Percentiles rank a stretch among this genome's conserved stretches.
Conservation (phyloP, 768 basidiomycete genomes). For the Lentinula edodes region DNA sequence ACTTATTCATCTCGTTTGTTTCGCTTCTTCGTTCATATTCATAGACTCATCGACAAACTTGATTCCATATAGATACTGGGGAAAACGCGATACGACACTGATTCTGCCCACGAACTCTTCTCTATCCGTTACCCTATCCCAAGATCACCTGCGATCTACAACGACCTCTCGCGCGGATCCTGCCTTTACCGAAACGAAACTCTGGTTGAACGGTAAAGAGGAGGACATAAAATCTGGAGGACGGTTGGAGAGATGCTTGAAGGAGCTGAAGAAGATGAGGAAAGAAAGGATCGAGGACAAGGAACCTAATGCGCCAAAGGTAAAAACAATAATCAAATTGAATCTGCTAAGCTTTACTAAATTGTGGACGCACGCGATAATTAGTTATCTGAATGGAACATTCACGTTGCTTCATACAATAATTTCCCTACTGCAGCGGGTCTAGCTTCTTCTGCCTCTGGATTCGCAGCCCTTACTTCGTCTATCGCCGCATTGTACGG, state of each 20-base stretch:
- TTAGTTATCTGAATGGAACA: slow-evolving; percentile 63
- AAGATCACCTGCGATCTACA: slow-evolving; percentile 91
- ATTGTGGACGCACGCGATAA: neutral
- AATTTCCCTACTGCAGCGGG: slow-evolving; percentile 99
- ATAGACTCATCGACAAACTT: neutral
- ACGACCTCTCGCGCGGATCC: slow-evolving; percentile 87
- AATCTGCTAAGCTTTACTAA: too few relatives aligned
- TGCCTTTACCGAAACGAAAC: slow-evolving; percentile 64
- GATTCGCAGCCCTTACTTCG: slow-evolving; percentile 90
- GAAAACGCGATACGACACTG: slow-evolving; percentile 92
- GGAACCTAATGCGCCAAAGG: slow-evolving; percentile 60
- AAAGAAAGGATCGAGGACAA: slow-evolving; percentile 66
- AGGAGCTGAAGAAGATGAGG: slow-evolving; percentile 78
- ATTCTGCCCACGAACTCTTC: slow-evolving; percentile 98
- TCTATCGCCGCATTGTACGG: slow-evolving; percentile 85
- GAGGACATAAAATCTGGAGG: slow-evolving; percentile 84
- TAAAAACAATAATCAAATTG: slow-evolving; percentile 18
- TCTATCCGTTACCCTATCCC: slow-evolving; percentile 94
- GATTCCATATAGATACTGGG: slow-evolving; percentile 77
- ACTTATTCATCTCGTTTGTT: too few relatives aligned
- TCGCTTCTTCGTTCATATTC: too few relatives aligned
- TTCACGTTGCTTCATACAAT: slow-evolving; percentile 93
- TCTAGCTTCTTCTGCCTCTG: slow-evolving; percentile 94
- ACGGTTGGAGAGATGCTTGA: slow-evolving; percentile 78
- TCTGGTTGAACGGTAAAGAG: slow-evolving; percentile 95